Base-by-base conservation (phyloP, 345 rosid species). In the Anastatica hierochuntica region DNA sequence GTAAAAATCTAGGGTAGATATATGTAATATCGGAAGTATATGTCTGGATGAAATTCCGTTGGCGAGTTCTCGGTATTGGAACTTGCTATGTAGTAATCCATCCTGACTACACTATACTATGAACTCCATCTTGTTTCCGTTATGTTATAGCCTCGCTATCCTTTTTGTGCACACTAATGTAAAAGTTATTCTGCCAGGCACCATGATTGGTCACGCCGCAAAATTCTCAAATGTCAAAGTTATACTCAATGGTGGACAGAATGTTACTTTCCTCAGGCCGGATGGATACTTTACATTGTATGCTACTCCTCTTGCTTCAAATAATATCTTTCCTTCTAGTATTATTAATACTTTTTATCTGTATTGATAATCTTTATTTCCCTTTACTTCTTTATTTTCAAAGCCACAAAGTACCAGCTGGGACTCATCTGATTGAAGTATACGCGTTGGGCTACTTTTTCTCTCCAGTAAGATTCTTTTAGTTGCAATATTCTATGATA, bases 221-320 rank as follows among this genome's bases (percentile, higher is more conserved):
- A 85, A 80, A 71, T 49, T 73, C 60, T 79, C 97, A 14, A 82
- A 79, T 55, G 72, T 75, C 60, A 83, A 85, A 77, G 90, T 88
- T 67, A 36, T 85, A 17, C 94, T 92, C 59, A 81, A 85, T 64
- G 97, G 94, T 62, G 97, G 95, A 68, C 82, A 78, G 52, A 63
- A 34, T 17, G 56, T 76, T 66, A 85, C 94, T 49, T 92, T 76
- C 72, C 76, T 79, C 63, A 83, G 86, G 73, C 98, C 90, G 1
- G 95, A 92, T 76, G 98, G 98, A 79, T 88, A 81, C 66, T 92
- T 92, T 63, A 81, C 97, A 54, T 92, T 92, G 97, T 88, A 88
- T 29, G 2, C 33, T 29, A 8, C 6, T 29, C 2, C 9, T 29
- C 9, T 8, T 29, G 7, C 33, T 1, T 3, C 2, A 29, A 29